Percentiles rank a stretch among this genome's conserved stretches.
Conservation (phyloP, 108 stramenopile genomes). For the Chaetoceros muelleri region DNA sequence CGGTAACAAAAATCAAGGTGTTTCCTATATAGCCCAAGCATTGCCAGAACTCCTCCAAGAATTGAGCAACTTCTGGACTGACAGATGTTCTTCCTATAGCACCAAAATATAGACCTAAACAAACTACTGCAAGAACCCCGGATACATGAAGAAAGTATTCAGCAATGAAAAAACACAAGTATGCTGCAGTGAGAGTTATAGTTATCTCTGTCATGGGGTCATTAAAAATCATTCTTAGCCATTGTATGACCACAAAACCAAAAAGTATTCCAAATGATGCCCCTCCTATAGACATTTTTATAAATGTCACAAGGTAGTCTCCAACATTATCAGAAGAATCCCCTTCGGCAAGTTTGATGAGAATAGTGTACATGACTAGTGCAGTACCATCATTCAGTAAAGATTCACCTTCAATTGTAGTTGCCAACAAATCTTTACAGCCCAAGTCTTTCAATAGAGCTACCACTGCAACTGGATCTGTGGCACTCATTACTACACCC, state of each 20-base stretch:
- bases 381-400: constrained; percentile 31
- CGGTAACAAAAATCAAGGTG: constrained; percentile 25
- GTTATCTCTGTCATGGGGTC: constrained; percentile 11
- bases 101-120: constrained; percentile 12
- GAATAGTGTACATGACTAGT: constrained; percentile 15
- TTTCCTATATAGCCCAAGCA: constrained; percentile 16
- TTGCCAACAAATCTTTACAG: constrained; percentile 7
- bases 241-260: constrained; percentile 4
- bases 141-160: constrained; percentile 11
- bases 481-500: constrained; percentile 52
- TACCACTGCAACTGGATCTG: constrained; percentile 60
- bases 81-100: constrained; percentile 4
- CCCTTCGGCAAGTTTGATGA: constrained; percentile 10
- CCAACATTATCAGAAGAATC: neutral
- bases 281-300: constrained; percentile 11
- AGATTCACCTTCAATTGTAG: constrained; percentile 10
- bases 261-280: constrained; percentile 5
- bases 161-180: constrained; percentile 20
- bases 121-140: constrained; percentile 21
- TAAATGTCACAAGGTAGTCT: constrained; percentile 14
- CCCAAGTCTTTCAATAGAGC: constrained; percentile 26
- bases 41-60: constrained; percentile 17
- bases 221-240: constrained; percentile 12
- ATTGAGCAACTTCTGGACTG: constrained; percentile 13
- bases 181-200: constrained; percentile 14